Evolutionary conservation across 176 grass and related monocot genomes (phyloP).

Genomic region (Eremochloa ophiuroides): DNA sequence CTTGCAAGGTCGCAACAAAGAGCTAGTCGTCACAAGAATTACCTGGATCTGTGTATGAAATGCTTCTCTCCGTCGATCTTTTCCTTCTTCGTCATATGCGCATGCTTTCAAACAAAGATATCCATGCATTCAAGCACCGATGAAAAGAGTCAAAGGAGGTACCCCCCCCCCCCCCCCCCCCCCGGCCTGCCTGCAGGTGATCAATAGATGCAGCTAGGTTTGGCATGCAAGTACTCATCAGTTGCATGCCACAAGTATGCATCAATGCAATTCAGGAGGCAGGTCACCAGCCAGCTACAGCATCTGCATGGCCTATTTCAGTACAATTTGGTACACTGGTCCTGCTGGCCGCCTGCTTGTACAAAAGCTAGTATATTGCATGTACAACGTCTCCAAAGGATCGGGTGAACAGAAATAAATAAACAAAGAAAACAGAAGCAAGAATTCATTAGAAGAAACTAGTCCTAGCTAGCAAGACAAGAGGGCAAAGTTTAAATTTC

Average conservation of each 20-base stretch:
- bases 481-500: background rate
- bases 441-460: constrained; percentile 3
- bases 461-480: background rate
- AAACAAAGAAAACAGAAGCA: background rate
- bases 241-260: constrained; percentile 28
- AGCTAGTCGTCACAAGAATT: background rate
- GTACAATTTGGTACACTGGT: constrained; percentile 14
- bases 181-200: constrained; percentile 8
- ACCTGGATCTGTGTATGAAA: background rate
- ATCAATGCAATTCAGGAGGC: constrained; percentile 30
- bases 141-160: background rate
- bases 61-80: background rate
- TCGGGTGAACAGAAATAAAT: background rate
- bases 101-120: background rate
- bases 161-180: no score
- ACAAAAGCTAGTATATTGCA: background rate
- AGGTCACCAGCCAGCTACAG: background rate
- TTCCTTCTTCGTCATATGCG: background rate
- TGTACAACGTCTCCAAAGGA: background rate
- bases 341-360: background rate
- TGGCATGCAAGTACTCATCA: constrained; percentile 35
- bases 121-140: background rate
- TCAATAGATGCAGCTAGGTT: constrained; percentile 25
- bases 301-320: constrained; percentile 5
- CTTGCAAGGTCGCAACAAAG: background rate